A percentile compares a stretch with the other conserved stretches of the same genome.
These are phyloP conservation scores for Sanghuangporus sanghuang DNA, from an alignment of 1,284 basidiomycete genomes.

Conservation along the genomic window DNA sequence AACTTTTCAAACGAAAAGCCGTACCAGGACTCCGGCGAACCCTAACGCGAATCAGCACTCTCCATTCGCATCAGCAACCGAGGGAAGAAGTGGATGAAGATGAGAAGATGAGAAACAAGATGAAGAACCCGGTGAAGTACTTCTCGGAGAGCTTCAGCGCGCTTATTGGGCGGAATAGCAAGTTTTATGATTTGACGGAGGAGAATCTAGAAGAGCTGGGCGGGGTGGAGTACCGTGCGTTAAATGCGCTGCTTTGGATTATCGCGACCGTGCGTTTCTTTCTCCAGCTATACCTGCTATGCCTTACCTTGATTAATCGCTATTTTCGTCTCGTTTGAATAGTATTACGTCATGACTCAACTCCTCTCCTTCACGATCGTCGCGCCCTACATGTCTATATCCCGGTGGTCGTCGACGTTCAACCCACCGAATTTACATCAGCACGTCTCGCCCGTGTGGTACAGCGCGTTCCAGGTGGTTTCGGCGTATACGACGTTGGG, in stretches of 20 bases:
- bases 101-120: background rate
- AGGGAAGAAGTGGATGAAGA: background rate
- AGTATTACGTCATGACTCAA: conserved; percentile 76
- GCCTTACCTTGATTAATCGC: background rate
- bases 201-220: conserved; percentile 90
- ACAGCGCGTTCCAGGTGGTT: conserved; percentile 81
- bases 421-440: conserved; percentile 48
- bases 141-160: conserved; percentile 71
- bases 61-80: conserved; percentile 40
- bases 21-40: conserved; percentile 33
- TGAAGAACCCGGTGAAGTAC: conserved; percentile 64
- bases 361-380: conserved; percentile 65
- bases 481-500: conserved; percentile 92
- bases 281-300: too few relatives aligned
- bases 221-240: conserved; percentile 88
- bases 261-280: conserved; percentile 47
- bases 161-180: conserved; percentile 80
- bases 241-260: conserved; percentile 79
- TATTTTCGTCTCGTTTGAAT: background rate
- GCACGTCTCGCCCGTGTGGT: conserved; percentile 65
- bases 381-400: conserved; percentile 67
- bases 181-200: conserved; percentile 72
- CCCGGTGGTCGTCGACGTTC: conserved; percentile 53
- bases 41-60: conserved; percentile 69
- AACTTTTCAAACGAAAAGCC: conserved; percentile 46